phyloP scores from a whole-genome alignment of 208 protist species.

The Trypanosomatidae sp. region DNA sequence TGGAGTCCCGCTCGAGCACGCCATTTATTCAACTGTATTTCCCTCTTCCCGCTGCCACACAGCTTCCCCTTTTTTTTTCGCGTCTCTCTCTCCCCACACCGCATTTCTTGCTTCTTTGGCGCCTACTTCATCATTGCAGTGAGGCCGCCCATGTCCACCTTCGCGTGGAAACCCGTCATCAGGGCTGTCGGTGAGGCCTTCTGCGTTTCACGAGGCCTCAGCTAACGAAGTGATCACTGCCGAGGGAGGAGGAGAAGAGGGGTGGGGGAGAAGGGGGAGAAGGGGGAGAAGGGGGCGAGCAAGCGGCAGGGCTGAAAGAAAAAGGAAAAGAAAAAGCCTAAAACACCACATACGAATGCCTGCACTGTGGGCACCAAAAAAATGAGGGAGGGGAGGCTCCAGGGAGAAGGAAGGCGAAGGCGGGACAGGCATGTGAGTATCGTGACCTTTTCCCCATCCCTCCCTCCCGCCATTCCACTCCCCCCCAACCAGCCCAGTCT shows the following conservation, averaged over 20 bases:
- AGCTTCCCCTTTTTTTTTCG: background rate
- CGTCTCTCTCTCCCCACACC: background rate
- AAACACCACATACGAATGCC: too few relatives aligned
- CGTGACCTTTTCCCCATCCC: background rate
- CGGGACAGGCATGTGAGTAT: background rate
- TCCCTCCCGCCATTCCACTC: background rate
- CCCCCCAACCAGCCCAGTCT: background rate
- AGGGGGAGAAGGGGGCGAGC: background rate
- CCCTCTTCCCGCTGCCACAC: too few relatives aligned
- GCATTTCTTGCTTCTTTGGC: background rate
- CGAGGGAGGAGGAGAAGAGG: background rate
- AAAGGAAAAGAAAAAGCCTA: background rate
- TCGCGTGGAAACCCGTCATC: background rate
- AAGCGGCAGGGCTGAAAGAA: background rate
- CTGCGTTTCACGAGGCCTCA: background rate
- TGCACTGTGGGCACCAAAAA: background rate
- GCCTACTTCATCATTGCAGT: background rate
- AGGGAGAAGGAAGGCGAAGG: background rate
- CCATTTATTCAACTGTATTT: too few relatives aligned
- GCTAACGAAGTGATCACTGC: background rate
- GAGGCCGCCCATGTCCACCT: background rate
- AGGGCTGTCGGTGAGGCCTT: background rate
- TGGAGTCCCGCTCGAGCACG: background rate
- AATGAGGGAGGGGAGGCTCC: background rate
- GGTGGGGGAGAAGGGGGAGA: background rate